Evolutionary conservation across 805 yeast species (phyloP).

Genomic region (Schwanniomyces sp.): DNA sequence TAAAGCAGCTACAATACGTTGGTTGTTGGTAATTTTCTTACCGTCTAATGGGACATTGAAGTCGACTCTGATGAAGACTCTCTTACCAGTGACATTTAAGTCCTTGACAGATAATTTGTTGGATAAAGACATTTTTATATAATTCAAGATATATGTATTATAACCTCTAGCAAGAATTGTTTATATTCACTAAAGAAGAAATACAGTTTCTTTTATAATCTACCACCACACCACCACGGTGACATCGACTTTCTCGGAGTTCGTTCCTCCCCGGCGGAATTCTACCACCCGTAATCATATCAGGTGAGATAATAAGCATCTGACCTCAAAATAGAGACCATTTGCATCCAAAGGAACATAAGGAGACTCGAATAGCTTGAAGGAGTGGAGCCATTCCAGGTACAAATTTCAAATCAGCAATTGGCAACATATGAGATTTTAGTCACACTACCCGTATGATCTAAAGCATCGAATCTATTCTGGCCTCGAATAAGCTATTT

Average conservation of each 20-base stretch:
- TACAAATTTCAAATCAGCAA: no score
- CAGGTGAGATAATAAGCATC: constrained; percentile 1
- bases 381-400: no score
- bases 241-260: not conserved
- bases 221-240: not conserved
- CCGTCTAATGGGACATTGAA: constrained; percentile 96
- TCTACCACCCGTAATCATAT: constrained; percentile 5
- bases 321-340: not conserved
- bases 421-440: no score
- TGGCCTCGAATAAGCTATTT: no score
- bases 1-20: constrained; percentile 98
- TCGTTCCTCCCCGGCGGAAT: constrained; percentile 8
- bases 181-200: constrained; percentile 1
- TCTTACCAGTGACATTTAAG: constrained; percentile 80
- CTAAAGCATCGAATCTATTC: no score
- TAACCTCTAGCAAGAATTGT: not conserved
- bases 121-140: constrained; percentile 76
- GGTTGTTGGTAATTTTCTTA: constrained; percentile 96
- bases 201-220: not conserved
- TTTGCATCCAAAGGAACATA: not conserved
- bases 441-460: no score
- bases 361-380: not conserved
- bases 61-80: constrained; percentile 98
- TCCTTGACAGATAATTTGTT: constrained; percentile 93
- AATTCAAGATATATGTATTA: not conserved